Conservation (phyloP, 192 early-diverging fungal species). For the Allomyces macrogynus region DNA sequence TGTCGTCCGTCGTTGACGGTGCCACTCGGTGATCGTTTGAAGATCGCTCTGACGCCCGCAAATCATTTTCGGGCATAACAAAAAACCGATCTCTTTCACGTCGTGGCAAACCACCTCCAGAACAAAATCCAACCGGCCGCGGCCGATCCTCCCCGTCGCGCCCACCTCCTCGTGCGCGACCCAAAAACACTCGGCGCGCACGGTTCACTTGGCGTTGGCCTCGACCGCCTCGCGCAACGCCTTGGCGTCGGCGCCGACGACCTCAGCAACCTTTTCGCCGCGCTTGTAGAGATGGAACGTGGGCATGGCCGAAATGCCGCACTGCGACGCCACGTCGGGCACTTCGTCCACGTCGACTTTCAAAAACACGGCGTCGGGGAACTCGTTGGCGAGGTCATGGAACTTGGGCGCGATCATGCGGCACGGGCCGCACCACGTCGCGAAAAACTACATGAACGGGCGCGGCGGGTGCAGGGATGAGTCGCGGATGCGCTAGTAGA, state of each 20-base stretch:
- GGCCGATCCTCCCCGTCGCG: too few species aligned
- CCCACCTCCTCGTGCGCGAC: too few species aligned
- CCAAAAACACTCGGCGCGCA: too few species aligned
- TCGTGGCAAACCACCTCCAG: too few species aligned
- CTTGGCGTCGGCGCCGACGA: conserved; percentile 37
- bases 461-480: too few species aligned
- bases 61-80: too few species aligned
- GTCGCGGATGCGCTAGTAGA: too few species aligned
- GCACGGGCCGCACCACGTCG: conserved; percentile 48
- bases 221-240: conserved; percentile 26
- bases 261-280: conserved; percentile 32
- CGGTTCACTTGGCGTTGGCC: not conserved
- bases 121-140: too few species aligned
- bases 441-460: conserved; percentile 32
- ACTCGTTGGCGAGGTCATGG: conserved; percentile 25
- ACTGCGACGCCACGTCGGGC: conserved; percentile 14
- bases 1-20: too few species aligned
- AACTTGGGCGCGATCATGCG: conserved; percentile 26
- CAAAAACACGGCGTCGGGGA: conserved; percentile 38
- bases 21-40: too few species aligned
- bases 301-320: conserved; percentile 43
- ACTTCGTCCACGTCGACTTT: conserved; percentile 69
- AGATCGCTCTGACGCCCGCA: too few species aligned
- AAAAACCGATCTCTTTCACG: too few species aligned
- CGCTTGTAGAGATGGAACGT: conserved; percentile 55